phyloP scores from a whole-genome alignment of 805 yeast genomes.

The Maudiozyma bulderi region DNA sequence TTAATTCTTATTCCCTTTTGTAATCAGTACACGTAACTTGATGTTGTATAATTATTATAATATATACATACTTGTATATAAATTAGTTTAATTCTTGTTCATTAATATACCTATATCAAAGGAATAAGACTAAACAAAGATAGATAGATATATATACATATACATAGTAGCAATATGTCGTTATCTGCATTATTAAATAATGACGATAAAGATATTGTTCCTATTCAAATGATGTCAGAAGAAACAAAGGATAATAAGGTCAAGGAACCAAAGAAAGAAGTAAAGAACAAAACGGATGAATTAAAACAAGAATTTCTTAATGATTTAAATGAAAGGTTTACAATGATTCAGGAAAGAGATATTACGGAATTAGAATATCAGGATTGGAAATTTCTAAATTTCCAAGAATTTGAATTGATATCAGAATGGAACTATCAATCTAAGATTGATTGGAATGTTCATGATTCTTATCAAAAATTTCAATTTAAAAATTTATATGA shows the following conservation, averaged over 20 bases:
- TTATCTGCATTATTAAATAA: slow-evolving; percentile 23
- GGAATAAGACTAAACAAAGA: background rate
- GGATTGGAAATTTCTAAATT: slow-evolving; percentile 28
- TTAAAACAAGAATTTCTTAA: slow-evolving; percentile 7
- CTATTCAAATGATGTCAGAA: background rate
- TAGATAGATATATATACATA: no score
- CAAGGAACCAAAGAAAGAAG: background rate
- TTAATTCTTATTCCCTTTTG: no score
- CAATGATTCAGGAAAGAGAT: slow-evolving; percentile 17
- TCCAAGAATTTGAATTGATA: slow-evolving; percentile 30
- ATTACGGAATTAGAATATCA: slow-evolving; percentile 20
- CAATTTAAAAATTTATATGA: slow-evolving; percentile 7
- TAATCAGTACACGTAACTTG: no score
- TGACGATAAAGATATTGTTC: slow-evolving; percentile 15
- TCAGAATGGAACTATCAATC: slow-evolving; percentile 27
- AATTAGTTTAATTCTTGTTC: no score
- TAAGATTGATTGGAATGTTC: slow-evolving; percentile 14
- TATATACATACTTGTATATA: no score
- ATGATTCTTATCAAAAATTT: background rate
- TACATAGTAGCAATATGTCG: slow-evolving; percentile 14
- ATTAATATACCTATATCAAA: background rate
- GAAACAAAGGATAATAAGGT: background rate
- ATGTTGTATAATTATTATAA: no score
- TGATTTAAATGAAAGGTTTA: slow-evolving; percentile 14
- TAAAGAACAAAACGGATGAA: background rate